Evolutionary conservation across 2,329 filamentous ascomycete species (phyloP), one percentile per base, ranked within the genome.

Genomic region (Mariannaea sp.): DNA sequence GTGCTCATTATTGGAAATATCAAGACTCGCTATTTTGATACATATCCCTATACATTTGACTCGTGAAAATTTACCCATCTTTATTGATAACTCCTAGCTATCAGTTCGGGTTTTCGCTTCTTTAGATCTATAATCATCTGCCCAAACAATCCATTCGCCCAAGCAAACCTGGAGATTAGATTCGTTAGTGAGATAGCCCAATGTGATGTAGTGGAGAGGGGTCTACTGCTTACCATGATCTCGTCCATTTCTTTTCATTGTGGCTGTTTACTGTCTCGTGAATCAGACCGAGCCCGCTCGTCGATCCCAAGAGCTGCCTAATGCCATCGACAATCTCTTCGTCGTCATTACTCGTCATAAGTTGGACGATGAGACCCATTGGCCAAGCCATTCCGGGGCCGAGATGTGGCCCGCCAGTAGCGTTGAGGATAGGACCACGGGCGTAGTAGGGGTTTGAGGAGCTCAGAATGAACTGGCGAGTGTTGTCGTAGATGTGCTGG

Each of bases 61-160:
- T 54, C 20, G n/a, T n/a, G n/a, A 39, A 47, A 27, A 16, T 42
- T 57, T 55, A n/a, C 13, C 49, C 35, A 10, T 48, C 26, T 9
- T 49, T 44, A n/a, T 64, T 83, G 80, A 60, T 78, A 83, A 60
- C 75, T 83, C 57, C 65, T 73, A 24, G 65, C 63, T 24, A 84
- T 70, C 52, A 96, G 68, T 64, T 85, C 77, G 9, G 90, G 90
- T 69, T 90, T 90, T 69, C 90, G 77, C 59, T 83, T 80, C 39
- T 86, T 85, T 44, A 96, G 71, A 73, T 93, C 88, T 24, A 94
- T 71, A 50, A 94, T 82, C 55, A 89, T 90, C 74, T 93, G 88
- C 10, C 89, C 88, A 72, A 92, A 94, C n/a, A 95, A 83, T 0
- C 88, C 90, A 68, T 94, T 94, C 12, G 90, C 89, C 90, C 90